Percentiles rank a stretch among this genome's conserved stretches.
phyloP scores from a whole-genome alignment of 225 moss, liverwort and hornwort genomes.

The Physcomitrellopsis africana region DNA sequence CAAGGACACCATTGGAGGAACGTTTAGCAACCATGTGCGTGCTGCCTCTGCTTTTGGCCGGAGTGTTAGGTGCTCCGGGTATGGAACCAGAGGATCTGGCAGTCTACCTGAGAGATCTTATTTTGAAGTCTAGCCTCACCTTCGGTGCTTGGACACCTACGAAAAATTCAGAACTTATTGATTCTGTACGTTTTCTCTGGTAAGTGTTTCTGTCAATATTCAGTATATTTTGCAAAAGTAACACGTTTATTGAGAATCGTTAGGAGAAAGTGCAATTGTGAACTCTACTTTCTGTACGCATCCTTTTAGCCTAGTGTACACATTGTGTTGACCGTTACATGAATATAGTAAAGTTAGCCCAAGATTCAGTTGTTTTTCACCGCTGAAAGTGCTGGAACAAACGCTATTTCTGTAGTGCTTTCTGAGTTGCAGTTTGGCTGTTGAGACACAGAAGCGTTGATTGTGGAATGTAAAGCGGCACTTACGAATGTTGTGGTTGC shows the following conservation, averaged over 20 bases:
- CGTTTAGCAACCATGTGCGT: conserved; percentile 88
- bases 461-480: conserved; percentile 3
- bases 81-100: conserved; percentile 69
- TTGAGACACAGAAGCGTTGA: conserved; percentile 9
- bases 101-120: conserved; percentile 82
- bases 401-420: conserved; percentile 11
- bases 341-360: neutral
- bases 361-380: conserved; percentile 11
- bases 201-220: conserved; percentile 37
- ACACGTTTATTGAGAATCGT: neutral
- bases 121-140: conserved; percentile 84
- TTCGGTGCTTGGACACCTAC: conserved; percentile 72
- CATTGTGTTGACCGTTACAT: conserved; percentile 10
- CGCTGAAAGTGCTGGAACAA: conserved; percentile 28
- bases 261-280: conserved; percentile 2
- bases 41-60: conserved; percentile 87
- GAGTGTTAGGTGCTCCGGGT: conserved; percentile 81
- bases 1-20: conserved; percentile 88
- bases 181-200: conserved; percentile 93
- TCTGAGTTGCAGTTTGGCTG: neutral
- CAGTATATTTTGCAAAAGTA: conserved; percentile 2
- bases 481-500: conserved; percentile 24
- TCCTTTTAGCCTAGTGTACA: conserved; percentile 19
- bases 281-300: conserved; percentile 19
- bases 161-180: conserved; percentile 82